Conservation (phyloP, 1,284 basidiomycete genomes). For the Fistulina hepatica region DNA sequence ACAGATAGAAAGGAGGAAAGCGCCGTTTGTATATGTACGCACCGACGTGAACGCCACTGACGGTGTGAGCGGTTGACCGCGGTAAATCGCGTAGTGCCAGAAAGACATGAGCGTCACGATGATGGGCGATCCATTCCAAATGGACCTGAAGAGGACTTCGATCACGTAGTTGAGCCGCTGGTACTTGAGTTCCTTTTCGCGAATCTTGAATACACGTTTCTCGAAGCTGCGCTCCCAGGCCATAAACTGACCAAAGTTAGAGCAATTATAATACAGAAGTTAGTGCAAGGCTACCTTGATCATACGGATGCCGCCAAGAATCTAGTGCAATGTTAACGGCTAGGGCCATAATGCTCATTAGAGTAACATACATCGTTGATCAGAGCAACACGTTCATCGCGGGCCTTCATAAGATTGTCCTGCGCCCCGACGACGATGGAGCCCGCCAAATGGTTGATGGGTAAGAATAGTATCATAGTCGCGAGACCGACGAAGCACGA, state of each 20-base stretch:
- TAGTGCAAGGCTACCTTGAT: conserved; percentile 79
- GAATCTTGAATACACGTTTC: conserved; percentile 58
- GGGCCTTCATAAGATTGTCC: conserved; percentile 85
- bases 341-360: too few species aligned
- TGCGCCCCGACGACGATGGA: conserved; percentile 41
- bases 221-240: conserved; percentile 93
- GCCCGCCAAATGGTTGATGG: conserved; percentile 80
- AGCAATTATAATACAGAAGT: background rate
- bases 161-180: conserved; percentile 81
- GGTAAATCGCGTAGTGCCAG: conserved; percentile 73
- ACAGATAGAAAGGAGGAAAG: too few species aligned
- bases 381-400: conserved; percentile 80
- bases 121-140: conserved; percentile 73
- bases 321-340: too few species aligned
- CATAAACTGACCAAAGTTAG: conserved; percentile 65
- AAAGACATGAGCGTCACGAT: conserved; percentile 70
- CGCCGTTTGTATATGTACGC: too few species aligned
- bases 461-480: conserved; percentile 75
- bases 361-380: too few species aligned
- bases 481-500: conserved; percentile 76
- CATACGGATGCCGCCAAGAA: conserved; percentile 85
- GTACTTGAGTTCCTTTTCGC: conserved; percentile 72
- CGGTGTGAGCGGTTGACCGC: conserved; percentile 63
- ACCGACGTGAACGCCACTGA: conserved; percentile 84
- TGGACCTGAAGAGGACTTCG: conserved; percentile 72